Conservation (phyloP, 2,329 filamentous ascomycete genomes). For the Phaeosphaeria sp. region DNA sequence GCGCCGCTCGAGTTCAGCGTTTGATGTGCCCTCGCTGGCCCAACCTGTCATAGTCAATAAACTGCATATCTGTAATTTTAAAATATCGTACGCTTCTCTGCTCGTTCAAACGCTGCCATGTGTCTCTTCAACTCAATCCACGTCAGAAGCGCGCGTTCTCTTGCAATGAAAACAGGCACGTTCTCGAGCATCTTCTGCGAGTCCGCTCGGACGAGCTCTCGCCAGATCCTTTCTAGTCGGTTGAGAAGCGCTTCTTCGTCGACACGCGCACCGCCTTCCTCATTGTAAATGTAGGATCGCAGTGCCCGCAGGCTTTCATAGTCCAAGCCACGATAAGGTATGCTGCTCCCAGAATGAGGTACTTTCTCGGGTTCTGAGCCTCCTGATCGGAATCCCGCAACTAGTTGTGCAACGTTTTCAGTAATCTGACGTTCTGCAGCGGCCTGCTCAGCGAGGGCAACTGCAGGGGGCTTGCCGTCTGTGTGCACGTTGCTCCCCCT, state of each 20-base stretch:
- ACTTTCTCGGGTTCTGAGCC: slow-evolving; percentile 26
- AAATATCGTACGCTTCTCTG: slow-evolving; percentile 36
- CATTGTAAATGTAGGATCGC: slow-evolving; percentile 39
- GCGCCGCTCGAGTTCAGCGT: slow-evolving; percentile 38
- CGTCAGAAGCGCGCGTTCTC: slow-evolving; percentile 42
- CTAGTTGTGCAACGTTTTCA: slow-evolving; percentile 36
- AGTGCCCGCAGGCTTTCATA: slow-evolving; percentile 37
- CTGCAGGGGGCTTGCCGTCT: slow-evolving; percentile 15
- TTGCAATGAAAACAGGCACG: slow-evolving; percentile 37
- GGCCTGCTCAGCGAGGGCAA: slow-evolving; percentile 26
- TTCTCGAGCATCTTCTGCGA: slow-evolving; percentile 35
- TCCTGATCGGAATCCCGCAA: slow-evolving; percentile 35
- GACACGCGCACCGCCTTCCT: slow-evolving; percentile 26
- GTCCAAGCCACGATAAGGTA: slow-evolving; percentile 37
- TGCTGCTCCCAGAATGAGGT: slow-evolving; percentile 22
- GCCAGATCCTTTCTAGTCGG: slow-evolving; percentile 38
- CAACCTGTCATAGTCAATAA: slow-evolving; percentile 29
- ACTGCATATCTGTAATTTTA: not conserved
- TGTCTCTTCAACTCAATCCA: slow-evolving; percentile 46
- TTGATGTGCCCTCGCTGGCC: slow-evolving; percentile 35
- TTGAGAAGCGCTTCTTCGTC: slow-evolving; percentile 41
- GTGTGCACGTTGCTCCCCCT: slow-evolving; percentile 20
- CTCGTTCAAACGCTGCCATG: slow-evolving; percentile 41
- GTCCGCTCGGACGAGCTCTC: slow-evolving; percentile 37
- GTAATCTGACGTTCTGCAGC: slow-evolving; percentile 34